phyloP scores from a whole-genome alignment of 768 basidiomycete species.

The Tulasnella sp. region DNA sequence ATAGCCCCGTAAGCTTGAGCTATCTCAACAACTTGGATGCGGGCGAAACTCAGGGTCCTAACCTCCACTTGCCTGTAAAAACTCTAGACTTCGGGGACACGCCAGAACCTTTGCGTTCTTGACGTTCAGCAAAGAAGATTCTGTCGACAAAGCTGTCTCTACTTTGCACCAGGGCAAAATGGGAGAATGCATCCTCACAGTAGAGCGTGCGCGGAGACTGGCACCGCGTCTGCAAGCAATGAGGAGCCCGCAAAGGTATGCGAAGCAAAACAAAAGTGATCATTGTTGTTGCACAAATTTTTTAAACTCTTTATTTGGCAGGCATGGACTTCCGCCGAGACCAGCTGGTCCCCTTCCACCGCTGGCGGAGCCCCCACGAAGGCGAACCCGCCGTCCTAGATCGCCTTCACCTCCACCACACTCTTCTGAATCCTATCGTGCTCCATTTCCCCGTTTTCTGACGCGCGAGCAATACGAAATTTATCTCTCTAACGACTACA shows the following conservation, averaged over 20 bases:
- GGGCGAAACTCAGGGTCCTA: slow-evolving; percentile 12
- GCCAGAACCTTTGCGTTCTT: neutral
- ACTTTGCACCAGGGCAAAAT: neutral
- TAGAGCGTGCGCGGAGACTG: neutral
- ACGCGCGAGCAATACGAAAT: neutral
- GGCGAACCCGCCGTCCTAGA: neutral
- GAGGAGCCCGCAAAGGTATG: neutral
- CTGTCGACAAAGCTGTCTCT: neutral
- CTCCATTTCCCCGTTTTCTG: neutral
- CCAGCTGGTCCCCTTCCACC: neutral
- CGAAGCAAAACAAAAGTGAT: neutral
- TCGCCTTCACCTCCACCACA: neutral
- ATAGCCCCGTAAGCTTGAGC: neutral
- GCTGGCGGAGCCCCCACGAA: neutral
- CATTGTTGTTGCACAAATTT: too few species aligned
- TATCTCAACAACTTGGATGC: neutral
- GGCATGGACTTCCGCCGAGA: neutral
- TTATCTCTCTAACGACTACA: neutral
- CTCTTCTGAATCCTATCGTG: neutral
- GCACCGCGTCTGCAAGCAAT: neutral
- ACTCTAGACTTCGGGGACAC: neutral
- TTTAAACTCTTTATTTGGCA: neutral
- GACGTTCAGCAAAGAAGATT: neutral
- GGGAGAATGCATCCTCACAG: neutral
- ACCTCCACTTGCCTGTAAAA: neutral